A percentile compares a stretch with the other conserved stretches of the same genome.
Conservation (phyloP, 345 rosid species). For the Salix udensis region DNA sequence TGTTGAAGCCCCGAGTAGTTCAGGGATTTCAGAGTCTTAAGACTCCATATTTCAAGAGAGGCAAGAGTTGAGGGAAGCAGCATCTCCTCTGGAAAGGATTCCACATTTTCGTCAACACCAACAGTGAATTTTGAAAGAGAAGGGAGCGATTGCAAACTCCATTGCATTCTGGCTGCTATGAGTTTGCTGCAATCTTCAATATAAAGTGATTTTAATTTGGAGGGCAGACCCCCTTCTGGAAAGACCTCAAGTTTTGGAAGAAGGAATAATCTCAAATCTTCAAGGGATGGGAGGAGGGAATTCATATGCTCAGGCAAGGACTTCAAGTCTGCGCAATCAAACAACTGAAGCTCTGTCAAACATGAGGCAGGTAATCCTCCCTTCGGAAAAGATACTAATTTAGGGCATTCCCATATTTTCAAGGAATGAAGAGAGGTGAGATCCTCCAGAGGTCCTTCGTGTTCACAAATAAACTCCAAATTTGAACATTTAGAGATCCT, state of each 20-base stretch:
- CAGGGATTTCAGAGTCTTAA: constrained; percentile 1
- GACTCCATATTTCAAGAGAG: not conserved
- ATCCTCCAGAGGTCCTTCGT: not conserved
- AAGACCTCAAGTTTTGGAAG: constrained; percentile 15
- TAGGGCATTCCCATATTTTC: not conserved
- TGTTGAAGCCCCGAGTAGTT: not conserved
- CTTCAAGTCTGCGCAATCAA: constrained; percentile 6
- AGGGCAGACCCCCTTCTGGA: constrained; percentile 2
- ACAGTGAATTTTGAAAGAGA: constrained; percentile 4
- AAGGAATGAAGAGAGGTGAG: not conserved
- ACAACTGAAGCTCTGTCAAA: constrained; percentile 4
- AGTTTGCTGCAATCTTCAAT: constrained; percentile 5
- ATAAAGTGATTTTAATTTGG: constrained; percentile 3
- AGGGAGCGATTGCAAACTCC: constrained; percentile 8
- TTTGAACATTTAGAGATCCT: not conserved
- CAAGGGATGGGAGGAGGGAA: constrained; percentile 1
- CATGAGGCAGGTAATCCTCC: constrained; percentile 4
- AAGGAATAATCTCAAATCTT: not conserved
- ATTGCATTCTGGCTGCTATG: not conserved
- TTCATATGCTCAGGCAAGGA: constrained; percentile 8
- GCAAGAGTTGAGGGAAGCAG: constrained; percentile 10
- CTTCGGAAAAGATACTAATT: not conserved
- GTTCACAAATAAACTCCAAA: not conserved
- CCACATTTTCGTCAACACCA: not conserved
- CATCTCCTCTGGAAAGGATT: constrained; percentile 13